Evolutionary conservation across 495 filamentous ascomycete genomes (phyloP).

Genomic region (Bacidia rubella): DNA sequence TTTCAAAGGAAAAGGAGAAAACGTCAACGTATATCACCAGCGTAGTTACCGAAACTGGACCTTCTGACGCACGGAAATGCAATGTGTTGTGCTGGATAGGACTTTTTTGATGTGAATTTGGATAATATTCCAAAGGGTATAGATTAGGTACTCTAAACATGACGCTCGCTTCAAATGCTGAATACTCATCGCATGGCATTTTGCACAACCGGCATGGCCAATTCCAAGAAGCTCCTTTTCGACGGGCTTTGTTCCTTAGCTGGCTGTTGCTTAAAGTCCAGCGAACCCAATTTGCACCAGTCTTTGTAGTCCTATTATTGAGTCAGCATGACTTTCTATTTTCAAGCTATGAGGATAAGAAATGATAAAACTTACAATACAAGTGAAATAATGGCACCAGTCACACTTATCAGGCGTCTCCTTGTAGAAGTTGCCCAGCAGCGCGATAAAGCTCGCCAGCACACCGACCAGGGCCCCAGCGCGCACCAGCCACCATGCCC

Average conservation of each 20-base stretch:
- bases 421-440: slow-evolving; percentile 83
- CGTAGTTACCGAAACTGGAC: no score
- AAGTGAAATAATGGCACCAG: slow-evolving; percentile 93
- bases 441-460: slow-evolving; percentile 66
- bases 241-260: slow-evolving; percentile 9
- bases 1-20: no score
- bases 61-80: no score
- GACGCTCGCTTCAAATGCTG: no score
- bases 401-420: slow-evolving; percentile 53
- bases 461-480: slow-evolving; percentile 66
- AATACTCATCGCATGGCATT: neutral
- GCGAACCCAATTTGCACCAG: slow-evolving; percentile 57
- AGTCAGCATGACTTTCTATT: slow-evolving; percentile 18
- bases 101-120: no score
- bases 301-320: slow-evolving; percentile 48
- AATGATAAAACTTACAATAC: slow-evolving; percentile 53
- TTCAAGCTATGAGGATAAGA: slow-evolving; percentile 1
- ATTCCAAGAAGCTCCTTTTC: slow-evolving; percentile 10
- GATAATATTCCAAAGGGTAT: no score
- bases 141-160: no score
- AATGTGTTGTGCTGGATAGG: no score
- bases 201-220: neutral
- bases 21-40: no score
- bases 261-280: neutral
- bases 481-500: slow-evolving; percentile 90